A percentile compares a stretch with the other conserved stretches of the same genome.
These are phyloP conservation scores for Prunus mume DNA, from an alignment of 306 rosid species.

Conservation along the genomic window DNA sequence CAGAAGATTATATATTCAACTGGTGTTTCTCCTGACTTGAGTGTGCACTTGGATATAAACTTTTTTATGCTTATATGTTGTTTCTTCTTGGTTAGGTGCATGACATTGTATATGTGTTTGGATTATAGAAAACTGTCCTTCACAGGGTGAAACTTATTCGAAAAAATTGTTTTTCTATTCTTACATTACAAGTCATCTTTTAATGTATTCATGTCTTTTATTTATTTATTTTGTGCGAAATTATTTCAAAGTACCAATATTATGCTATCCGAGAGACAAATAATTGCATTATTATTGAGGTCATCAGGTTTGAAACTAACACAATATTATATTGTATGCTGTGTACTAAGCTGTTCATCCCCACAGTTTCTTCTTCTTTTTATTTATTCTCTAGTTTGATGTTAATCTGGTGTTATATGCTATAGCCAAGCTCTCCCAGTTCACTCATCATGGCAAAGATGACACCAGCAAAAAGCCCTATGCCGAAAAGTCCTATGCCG, in stretches of 20 bases:
- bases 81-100: background rate
- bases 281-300: background rate
- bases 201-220: background rate
- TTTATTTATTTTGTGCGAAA: background rate
- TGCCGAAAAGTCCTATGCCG: too few species aligned
- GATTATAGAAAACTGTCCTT: slow-evolving; percentile 5
- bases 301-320: background rate
- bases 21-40: background rate
- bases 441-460: slow-evolving; percentile 47
- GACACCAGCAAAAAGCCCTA: slow-evolving; percentile 42
- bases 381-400: background rate
- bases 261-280: background rate
- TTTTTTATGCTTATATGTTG: background rate
- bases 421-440: slow-evolving; percentile 10
- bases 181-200: background rate
- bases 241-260: background rate
- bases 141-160: background rate
- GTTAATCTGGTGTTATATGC: slow-evolving; percentile 2
- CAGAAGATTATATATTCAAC: background rate
- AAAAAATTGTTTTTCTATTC: background rate
- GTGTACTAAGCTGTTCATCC: background rate
- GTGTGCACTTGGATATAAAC: background rate
- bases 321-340: background rate
- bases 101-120: background rate
- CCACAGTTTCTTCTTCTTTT: background rate